Conservation (phyloP, 495 filamentous ascomycete species). For the Coniosporium apollinis region DNA sequence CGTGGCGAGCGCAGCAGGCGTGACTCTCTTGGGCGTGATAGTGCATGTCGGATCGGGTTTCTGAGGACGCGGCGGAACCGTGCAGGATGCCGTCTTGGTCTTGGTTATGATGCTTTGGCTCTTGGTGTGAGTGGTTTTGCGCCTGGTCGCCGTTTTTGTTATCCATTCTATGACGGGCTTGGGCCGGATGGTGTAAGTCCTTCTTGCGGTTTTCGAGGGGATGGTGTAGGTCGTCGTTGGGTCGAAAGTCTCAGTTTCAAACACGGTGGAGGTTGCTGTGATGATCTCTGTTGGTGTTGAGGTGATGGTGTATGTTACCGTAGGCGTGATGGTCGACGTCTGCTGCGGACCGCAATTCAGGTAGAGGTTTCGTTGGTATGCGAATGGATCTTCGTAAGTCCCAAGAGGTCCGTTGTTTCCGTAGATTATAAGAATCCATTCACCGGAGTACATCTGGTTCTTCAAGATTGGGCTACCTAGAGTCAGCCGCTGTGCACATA, state of each 20-base stretch:
- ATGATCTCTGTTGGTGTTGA: not conserved
- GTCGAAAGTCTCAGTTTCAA: not conserved
- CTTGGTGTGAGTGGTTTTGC: not conserved
- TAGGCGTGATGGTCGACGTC: constrained; percentile 4
- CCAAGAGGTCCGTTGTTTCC: constrained; percentile 7
- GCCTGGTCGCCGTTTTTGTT: not conserved
- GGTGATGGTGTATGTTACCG: constrained; percentile 3
- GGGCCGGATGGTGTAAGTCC: not conserved
- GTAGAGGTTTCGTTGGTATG: constrained; percentile 6
- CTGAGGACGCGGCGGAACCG: not conserved
- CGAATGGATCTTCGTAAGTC: constrained; percentile 6
- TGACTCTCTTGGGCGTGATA: not conserved
- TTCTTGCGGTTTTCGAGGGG: constrained; percentile 1
- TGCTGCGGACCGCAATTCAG: constrained; percentile 3
- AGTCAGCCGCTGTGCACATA: no score
- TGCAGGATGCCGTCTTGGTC: constrained; percentile 1
- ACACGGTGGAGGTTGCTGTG: not conserved
- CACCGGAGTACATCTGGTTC: constrained; percentile 5
- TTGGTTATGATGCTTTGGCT: not conserved
- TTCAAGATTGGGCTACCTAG: constrained; percentile 5
- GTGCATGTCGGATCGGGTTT: constrained; percentile 1
- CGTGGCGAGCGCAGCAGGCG: not conserved
- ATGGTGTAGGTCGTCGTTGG: not conserved
- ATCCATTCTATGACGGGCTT: not conserved
- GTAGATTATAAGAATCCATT: constrained; percentile 5